Percentiles rank a stretch among this genome's conserved stretches.
Conservation (phyloP, 768 basidiomycete genomes). For the Mycena metata region DNA sequence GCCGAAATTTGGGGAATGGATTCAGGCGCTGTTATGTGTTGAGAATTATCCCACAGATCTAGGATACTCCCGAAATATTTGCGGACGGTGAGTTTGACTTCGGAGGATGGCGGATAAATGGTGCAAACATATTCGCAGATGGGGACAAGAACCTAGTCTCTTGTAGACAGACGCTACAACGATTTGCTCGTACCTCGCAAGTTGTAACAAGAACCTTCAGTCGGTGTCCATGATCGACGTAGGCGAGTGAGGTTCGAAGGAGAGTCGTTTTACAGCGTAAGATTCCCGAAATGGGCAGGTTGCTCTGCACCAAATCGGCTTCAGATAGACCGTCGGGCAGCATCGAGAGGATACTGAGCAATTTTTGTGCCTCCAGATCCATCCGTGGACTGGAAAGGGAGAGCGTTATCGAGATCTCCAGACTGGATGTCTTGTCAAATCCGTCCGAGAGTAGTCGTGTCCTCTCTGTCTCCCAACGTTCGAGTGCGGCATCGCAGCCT, state of each 20-base stretch:
- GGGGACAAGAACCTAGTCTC: slow-evolving; percentile 10
- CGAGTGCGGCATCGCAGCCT: not conserved
- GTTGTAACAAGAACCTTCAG: slow-evolving; percentile 14
- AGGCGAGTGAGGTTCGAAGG: slow-evolving; percentile 11
- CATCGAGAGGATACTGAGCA: slow-evolving; percentile 10
- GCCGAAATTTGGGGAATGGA: not conserved
- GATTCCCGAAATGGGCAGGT: slow-evolving; percentile 3
- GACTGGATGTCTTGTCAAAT: slow-evolving; percentile 18
- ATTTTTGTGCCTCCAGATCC: not conserved
- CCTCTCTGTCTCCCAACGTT: slow-evolving; percentile 5
- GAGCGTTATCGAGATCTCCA: slow-evolving; percentile 14
- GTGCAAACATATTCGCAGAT: slow-evolving; percentile 7
- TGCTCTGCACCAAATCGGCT: slow-evolving; percentile 4
- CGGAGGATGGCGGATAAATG: not conserved
- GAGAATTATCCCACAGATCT: not conserved
- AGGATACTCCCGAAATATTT: not conserved
- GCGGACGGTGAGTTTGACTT: not conserved
- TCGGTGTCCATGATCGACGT: not conserved
- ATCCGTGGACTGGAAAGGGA: slow-evolving; percentile 14
- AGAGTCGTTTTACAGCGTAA: not conserved
- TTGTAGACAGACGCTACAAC: no score
- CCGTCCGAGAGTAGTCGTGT: slow-evolving; percentile 14
- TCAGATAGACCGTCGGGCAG: slow-evolving; percentile 25
- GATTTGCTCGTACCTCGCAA: no score
- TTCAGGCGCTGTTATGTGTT: not conserved